Conservation (phyloP, 495 filamentous ascomycete genomes). For the Baudoinia panamericana region DNA sequence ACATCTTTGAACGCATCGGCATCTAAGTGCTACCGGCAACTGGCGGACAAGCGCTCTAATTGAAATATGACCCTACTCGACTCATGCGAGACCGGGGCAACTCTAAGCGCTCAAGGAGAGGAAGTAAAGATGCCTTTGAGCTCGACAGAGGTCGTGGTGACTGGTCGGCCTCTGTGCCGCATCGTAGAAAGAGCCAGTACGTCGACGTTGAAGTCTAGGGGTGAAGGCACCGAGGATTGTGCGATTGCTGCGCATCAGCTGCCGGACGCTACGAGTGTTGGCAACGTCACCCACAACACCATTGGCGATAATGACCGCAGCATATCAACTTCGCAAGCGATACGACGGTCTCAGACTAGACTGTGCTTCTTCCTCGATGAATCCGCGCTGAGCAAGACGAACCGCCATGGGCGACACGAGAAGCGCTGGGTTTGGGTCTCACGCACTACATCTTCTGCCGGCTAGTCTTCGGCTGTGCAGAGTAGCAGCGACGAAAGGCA, state of each 20-base stretch:
- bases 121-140: too few species aligned
- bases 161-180: conserved; percentile 11
- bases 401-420: neutral
- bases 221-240: too few species aligned
- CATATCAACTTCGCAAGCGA: neutral
- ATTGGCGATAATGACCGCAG: neutral
- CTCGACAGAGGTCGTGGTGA: too few species aligned
- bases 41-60: too few species aligned
- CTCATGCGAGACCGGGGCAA: too few species aligned
- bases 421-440: too few species aligned
- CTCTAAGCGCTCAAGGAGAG: too few species aligned
- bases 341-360: neutral
- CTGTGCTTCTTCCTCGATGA: conserved; percentile 13
- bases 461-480: conserved; percentile 3
- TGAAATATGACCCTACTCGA: too few species aligned
- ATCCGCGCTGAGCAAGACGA: neutral
- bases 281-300: neutral
- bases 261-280: neutral
- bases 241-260: neutral
- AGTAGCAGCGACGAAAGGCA: conserved; percentile 7
- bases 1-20: too few species aligned
- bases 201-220: conserved; percentile 7
- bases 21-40: too few species aligned
- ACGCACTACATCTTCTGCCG: too few species aligned
- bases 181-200: conserved; percentile 14